Percentiles rank a stretch among this genome's conserved stretches.
Evolutionary conservation across 2,329 filamentous ascomycete species (phyloP).

Genomic region (Microdochium paspali): DNA sequence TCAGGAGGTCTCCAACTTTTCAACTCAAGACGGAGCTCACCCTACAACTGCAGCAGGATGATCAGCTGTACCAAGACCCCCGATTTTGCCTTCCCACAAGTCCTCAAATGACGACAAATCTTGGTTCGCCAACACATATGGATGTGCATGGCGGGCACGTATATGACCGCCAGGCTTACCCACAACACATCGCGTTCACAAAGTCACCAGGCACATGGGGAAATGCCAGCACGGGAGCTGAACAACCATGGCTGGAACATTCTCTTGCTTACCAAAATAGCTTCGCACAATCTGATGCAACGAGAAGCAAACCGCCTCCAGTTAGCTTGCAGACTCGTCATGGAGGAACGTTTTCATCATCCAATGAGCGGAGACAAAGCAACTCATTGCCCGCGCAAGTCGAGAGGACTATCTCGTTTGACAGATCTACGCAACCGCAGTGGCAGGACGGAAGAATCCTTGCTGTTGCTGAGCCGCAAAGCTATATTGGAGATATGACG

Average conservation of each 20-base stretch:
- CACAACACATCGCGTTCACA: background rate
- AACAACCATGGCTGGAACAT: no score
- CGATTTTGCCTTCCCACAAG: background rate
- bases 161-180: background rate
- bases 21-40: background rate
- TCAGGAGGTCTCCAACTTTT: background rate
- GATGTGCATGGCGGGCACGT: background rate
- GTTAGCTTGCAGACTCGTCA: background rate
- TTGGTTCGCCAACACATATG: background rate
- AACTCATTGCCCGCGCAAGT: background rate
- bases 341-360: background rate
- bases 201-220: no score
- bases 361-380: background rate
- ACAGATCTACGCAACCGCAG: background rate
- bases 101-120: background rate
- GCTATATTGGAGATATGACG: no score
- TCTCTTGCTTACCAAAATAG: background rate
- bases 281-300: background rate
- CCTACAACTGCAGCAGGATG: background rate
- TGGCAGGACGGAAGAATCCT: no score
- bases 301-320: background rate
- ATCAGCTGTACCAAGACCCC: background rate
- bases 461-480: background rate
- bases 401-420: background rate
- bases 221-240: no score